These are phyloP conservation scores for Paraglomus brasilianum DNA, from an alignment of 192 early-diverging fungal genomes.

Conservation along the genomic window DNA sequence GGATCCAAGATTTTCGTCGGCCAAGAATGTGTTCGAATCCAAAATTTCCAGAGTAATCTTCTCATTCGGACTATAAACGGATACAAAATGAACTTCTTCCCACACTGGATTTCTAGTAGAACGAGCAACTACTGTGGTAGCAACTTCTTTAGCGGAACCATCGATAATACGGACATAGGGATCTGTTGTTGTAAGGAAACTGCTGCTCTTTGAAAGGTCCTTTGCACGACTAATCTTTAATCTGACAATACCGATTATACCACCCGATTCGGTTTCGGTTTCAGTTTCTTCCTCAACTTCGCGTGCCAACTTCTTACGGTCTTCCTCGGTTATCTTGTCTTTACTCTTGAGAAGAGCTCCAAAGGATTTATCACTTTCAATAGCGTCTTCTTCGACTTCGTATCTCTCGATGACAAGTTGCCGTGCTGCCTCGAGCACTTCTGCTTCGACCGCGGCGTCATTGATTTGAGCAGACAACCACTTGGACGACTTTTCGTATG, in stretches of 20 bases:
- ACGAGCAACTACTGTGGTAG: neutral
- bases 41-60: constrained; percentile 19
- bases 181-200: neutral
- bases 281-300: neutral
- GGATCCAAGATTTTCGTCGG: constrained; percentile 13
- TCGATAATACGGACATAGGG: constrained; percentile 22
- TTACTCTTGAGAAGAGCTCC: neutral
- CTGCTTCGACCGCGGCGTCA: constrained; percentile 3
- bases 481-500: neutral
- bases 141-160: constrained; percentile 1
- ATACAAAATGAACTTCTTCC: constrained; percentile 23
- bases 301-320: too few species aligned
- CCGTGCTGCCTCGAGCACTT: constrained; percentile 19
- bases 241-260: constrained; percentile 23
- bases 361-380: constrained; percentile 18
- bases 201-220: neutral
- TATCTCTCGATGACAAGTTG: constrained; percentile 10
- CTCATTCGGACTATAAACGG: constrained; percentile 10
- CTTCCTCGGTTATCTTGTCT: neutral
- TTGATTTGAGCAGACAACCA: constrained; percentile 17
- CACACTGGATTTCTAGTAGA: constrained; percentile 2
- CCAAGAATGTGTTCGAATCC: constrained; percentile 4
- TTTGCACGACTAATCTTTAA: neutral
- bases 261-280: neutral
- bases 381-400: neutral